Evolutionary conservation across 139 green algal species (phyloP).

Genomic region (Tetratostichococcus sp.): DNA sequence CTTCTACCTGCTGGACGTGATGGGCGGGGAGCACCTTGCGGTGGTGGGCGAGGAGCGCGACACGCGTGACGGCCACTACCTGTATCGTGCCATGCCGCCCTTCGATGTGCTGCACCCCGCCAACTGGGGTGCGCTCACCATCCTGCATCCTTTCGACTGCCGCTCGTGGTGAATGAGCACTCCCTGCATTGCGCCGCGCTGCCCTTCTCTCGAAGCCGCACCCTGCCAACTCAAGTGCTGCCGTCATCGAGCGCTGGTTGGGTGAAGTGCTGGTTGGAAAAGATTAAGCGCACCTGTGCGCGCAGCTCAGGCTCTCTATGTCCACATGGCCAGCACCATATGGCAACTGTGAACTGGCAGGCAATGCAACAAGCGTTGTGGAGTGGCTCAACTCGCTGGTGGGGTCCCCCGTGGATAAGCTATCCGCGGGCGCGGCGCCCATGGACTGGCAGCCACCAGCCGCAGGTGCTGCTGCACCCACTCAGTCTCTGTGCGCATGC

Average conservation of each 20-base stretch:
- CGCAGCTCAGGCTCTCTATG: no score
- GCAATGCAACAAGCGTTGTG: neutral
- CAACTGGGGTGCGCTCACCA: neutral
- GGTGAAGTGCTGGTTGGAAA: no score
- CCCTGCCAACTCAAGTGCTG: no score
- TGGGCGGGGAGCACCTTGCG: slow-evolving; percentile 29
- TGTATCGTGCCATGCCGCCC: slow-evolving; percentile 19
- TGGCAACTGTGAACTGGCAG: neutral
- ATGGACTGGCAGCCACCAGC: neutral
- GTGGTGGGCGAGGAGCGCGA: slow-evolving; percentile 42
- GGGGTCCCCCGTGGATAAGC: neutral
- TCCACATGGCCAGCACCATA: no score
- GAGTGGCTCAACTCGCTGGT: neutral
- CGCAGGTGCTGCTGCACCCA: neutral
- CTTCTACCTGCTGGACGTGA: slow-evolving; percentile 39
- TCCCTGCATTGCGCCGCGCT: no score
- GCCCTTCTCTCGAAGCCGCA: no score
- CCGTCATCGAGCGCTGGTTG: no score
- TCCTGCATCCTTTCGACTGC: no score
- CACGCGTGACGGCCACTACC: slow-evolving; percentile 51
- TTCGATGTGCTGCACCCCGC: neutral
- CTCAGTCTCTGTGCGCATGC: no score
- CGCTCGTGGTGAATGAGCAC: no score
- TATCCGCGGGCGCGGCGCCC: no score
- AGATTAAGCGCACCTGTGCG: no score